phyloP scores from a whole-genome alignment of 1,139 yeast species.

The Candida freyschussii region DNA sequence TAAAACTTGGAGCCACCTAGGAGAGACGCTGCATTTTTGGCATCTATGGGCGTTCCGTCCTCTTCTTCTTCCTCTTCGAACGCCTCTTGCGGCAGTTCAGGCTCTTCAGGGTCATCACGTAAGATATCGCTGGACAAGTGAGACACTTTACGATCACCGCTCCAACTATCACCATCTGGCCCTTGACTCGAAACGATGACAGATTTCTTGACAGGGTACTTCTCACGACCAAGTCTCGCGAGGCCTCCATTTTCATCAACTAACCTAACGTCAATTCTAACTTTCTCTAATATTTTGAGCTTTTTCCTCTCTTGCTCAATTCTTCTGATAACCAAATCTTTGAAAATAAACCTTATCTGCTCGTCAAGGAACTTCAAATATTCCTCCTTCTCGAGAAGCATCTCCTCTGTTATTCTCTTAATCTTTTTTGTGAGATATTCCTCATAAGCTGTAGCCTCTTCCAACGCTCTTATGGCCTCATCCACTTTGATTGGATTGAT shows the following conservation, averaged over 20 bases:
- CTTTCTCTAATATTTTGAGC: conserved; percentile 67
- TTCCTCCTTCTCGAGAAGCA: conserved; percentile 67
- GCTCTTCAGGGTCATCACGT: conserved; percentile 12
- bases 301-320: conserved; percentile 87
- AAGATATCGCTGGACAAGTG: conserved; percentile 30
- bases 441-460: conserved; percentile 75
- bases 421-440: conserved; percentile 71
- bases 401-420: conserved; percentile 78
- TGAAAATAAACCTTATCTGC: conserved; percentile 50
- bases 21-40: conserved; percentile 75
- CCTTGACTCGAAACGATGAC: conserved; percentile 40
- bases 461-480: conserved; percentile 78
- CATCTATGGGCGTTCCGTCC: conserved; percentile 44
- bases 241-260: conserved; percentile 81
- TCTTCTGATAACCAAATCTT: conserved; percentile 59
- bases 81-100: conserved; percentile 7
- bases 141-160: conserved; percentile 43
- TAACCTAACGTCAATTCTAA: conserved; percentile 67
- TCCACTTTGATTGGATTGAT: conserved; percentile 87
- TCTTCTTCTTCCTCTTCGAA: conserved; percentile 11
- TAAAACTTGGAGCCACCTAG: conserved; percentile 70
- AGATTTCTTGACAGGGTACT: conserved; percentile 37
- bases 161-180: conserved; percentile 58
- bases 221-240: conserved; percentile 76
- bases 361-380: conserved; percentile 52